Conservation (phyloP, 768 basidiomycete species). For the Boletus vermiculosoides region DNA sequence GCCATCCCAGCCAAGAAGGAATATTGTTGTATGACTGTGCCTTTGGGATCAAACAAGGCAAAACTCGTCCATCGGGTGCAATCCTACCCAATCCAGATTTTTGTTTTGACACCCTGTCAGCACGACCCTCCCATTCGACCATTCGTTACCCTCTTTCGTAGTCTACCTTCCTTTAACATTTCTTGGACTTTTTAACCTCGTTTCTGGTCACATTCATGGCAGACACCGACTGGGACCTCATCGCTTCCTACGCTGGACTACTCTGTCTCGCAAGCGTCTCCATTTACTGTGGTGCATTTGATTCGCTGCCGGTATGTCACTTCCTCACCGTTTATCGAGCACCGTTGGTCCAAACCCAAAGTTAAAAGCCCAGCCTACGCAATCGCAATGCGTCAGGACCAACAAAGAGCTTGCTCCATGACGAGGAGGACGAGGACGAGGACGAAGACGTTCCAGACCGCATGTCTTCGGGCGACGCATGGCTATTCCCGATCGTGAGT, state of each 20-base stretch:
- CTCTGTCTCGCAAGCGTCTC: constrained; percentile 61
- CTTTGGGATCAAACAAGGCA: constrained; percentile 14
- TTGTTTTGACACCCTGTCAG: background rate
- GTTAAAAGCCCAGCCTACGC: constrained; percentile 8
- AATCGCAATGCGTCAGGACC: background rate
- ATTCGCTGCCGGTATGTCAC: constrained; percentile 60
- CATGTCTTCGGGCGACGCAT: constrained; percentile 67
- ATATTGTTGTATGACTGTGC: background rate
- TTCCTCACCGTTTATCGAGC: background rate
- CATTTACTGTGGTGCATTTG: constrained; percentile 68
- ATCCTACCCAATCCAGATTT: background rate
- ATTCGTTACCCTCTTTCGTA: background rate
- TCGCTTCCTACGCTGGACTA: constrained; percentile 69
- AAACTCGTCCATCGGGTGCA: constrained; percentile 15
- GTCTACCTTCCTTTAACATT: background rate
- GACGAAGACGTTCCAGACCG: constrained; percentile 59
- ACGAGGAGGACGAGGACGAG: constrained; percentile 46
- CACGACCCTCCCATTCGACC: background rate
- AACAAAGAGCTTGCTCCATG: constrained; percentile 24
- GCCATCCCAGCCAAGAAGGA: background rate
- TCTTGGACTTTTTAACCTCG: background rate
- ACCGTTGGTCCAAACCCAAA: background rate
- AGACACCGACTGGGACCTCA: constrained; percentile 51
- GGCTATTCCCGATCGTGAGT: constrained; percentile 73
- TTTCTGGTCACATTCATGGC: constrained; percentile 4